These are phyloP conservation scores for Vaucheria bursata DNA, from an alignment of 352 stramenopile genomes.

Conservation along the genomic window DNA sequence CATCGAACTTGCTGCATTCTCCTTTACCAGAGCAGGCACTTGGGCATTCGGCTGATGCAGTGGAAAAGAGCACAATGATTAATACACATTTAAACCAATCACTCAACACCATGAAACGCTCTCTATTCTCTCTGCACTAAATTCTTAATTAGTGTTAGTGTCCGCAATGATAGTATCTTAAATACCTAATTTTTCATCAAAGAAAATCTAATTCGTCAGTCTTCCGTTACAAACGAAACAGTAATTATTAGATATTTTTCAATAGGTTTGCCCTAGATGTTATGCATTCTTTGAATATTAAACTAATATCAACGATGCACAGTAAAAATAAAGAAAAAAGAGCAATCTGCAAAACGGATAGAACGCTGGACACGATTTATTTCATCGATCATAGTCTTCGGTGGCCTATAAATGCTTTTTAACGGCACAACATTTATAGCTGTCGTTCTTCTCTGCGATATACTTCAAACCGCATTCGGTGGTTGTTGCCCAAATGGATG, in stretches of 20 bases:
- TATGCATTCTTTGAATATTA: neutral
- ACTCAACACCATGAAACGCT: neutral
- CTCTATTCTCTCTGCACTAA: neutral
- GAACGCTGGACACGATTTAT: neutral
- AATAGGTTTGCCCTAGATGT: neutral
- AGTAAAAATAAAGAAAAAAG: neutral
- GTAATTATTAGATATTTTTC: neutral
- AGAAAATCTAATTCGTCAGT: neutral
- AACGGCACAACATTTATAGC: too few species aligned
- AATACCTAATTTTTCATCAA: neutral
- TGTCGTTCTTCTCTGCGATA: neutral
- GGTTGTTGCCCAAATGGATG: constrained; percentile 56
- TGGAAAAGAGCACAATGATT: neutral
- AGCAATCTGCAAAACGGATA: neutral
- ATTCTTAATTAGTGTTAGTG: neutral
- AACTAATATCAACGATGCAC: neutral
- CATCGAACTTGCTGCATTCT: constrained; percentile 62
- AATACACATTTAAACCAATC: neutral
- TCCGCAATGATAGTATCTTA: neutral
- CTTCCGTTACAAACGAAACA: neutral
- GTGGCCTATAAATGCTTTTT: too few species aligned
- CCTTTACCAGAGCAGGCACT: constrained; percentile 80
- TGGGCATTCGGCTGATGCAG: constrained; percentile 37
- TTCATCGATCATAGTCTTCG: neutral
- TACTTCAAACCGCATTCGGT: neutral